Base-by-base conservation (phyloP, 441 rosid genomes). In the Cnidoscolus chayamansa region DNA sequence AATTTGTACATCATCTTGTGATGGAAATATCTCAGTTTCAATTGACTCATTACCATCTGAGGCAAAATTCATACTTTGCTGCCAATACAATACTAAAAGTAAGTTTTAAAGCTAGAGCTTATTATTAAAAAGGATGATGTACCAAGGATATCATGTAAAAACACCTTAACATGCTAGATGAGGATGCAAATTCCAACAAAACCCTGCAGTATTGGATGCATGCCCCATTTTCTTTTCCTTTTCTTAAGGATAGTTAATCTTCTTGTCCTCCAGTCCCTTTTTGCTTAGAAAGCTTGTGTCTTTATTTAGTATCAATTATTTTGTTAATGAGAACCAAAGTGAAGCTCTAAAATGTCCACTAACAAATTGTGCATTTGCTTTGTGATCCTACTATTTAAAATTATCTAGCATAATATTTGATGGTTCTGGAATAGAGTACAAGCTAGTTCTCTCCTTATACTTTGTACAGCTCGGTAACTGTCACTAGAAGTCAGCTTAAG, bases 31-130 rank as follows among this genome's bases (percentile, higher is more conserved):
- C 31, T 10, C 5, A 3, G 13, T 49, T 65, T 63, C 16, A n/a
- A 0, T 63, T 4, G 16, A 63, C 67, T 43, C 53, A 63, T 43
- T 40, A 63, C 51, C 67, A 40, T 63, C 67, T n/a, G 30, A 17
- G 67, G 30, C 49, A 40, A 15, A 25, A 65, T 11, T 48, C 37
- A 35, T 43, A 54, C 8, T 54, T n/a, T 4, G 3, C 49, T 10
- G 50, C 25, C 47, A 50, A 50, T 15, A 25, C 15, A 40, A 63
- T 2, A 31, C 7, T 40, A 63, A 63, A 62, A 40, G 2, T 35
- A 17, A 40, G 51, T 8, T 8, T 30, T 16, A 25, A 58, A 10
- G 63, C 55, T 11, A 30, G 16, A 11, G 1, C 20, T 57, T 20
- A 7, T 50, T 50, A 50, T 11, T 8, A 57, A 4, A 10, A 58